A percentile compares a stretch with the other conserved stretches of the same genome.
Conservation (phyloP, 345 rosid species). For the Arabis alpina region DNA sequence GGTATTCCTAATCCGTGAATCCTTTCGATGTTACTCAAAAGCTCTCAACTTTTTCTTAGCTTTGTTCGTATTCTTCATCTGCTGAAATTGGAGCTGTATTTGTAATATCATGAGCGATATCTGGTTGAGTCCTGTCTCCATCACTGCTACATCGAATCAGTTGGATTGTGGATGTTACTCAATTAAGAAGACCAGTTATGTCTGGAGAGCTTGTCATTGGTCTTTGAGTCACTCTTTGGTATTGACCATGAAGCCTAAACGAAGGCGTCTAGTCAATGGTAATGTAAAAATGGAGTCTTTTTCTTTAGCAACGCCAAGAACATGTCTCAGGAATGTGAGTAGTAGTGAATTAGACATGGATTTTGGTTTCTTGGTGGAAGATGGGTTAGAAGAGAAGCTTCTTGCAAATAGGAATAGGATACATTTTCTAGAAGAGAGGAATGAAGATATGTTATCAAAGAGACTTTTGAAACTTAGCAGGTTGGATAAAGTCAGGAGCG, state of each 20-base stretch:
- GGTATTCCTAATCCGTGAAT: too few species aligned
- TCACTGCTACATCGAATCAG: slow-evolving; percentile 34
- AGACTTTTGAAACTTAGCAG: slow-evolving; percentile 75
- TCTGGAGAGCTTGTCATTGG: slow-evolving; percentile 10
- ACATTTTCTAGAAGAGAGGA: slow-evolving; percentile 69
- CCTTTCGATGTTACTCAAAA: not conserved
- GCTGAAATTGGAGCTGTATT: not conserved
- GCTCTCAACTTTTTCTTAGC: slow-evolving; percentile 9
- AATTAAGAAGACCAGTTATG: slow-evolving; percentile 1
- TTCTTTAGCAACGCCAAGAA: not conserved
- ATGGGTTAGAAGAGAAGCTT: slow-evolving; percentile 29
- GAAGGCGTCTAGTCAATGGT: slow-evolving; percentile 24
- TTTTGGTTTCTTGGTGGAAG: too few species aligned
- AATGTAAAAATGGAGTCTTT: slow-evolving; percentile 19
- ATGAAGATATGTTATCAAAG: slow-evolving; percentile 62
- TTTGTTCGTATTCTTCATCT: slow-evolving; percentile 8
- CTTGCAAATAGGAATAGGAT: slow-evolving; percentile 36
- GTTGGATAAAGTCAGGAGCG: slow-evolving; percentile 73
- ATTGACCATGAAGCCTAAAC: slow-evolving; percentile 40
- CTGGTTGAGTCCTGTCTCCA: slow-evolving; percentile 40
- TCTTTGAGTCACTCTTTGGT: slow-evolving; percentile 23
- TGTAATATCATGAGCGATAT: slow-evolving; percentile 40
- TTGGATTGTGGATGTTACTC: slow-evolving; percentile 32
- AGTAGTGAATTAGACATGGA: too few species aligned
- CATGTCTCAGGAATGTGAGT: slow-evolving; percentile 10